Evolutionary conservation across 148 eudicot genomes (phyloP).

Genomic region (Amaranthus hypochondriacus): DNA sequence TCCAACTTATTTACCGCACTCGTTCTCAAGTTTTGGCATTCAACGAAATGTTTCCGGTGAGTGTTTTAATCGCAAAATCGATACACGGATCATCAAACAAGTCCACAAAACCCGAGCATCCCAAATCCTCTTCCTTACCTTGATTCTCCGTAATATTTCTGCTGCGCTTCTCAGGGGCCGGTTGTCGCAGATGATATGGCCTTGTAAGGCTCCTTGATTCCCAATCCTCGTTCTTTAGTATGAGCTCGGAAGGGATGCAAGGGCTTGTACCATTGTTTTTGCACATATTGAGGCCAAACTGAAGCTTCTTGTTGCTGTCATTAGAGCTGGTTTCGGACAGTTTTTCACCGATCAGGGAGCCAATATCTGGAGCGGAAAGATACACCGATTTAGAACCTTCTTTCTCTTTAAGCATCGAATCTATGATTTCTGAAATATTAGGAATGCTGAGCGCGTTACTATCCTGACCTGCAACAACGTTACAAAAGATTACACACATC

Average conservation of each 20-base stretch:
- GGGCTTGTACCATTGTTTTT: slow-evolving; percentile 1
- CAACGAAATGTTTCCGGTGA: slow-evolving; percentile 47
- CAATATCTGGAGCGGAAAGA: slow-evolving; percentile 36
- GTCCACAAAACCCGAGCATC: slow-evolving; percentile 29
- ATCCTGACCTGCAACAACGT: slow-evolving; percentile 32
- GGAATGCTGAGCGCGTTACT: slow-evolving; percentile 22
- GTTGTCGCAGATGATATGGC: not conserved
- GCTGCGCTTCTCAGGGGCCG: slow-evolving; percentile 10
- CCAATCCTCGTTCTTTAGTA: slow-evolving; percentile 3
- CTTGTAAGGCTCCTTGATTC: not conserved
- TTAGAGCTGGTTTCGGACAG: slow-evolving; percentile 11
- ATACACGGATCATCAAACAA: slow-evolving; percentile 76
- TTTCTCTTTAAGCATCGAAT: slow-evolving; percentile 33
- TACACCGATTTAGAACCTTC: slow-evolving; percentile 19
- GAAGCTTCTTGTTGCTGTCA: slow-evolving; percentile 11
- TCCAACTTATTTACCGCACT: too few species aligned
- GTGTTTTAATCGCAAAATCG: slow-evolving; percentile 85
- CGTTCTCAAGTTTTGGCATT: slow-evolving; percentile 4
- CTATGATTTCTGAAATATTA: slow-evolving; percentile 32
- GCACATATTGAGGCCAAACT: slow-evolving; percentile 12
- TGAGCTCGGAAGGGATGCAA: slow-evolving; percentile 7
- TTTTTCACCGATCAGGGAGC: slow-evolving; percentile 31
- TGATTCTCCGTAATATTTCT: slow-evolving; percentile 11
- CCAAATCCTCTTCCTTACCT: slow-evolving; percentile 25
- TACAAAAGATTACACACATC: slow-evolving; percentile 6